Conservation (phyloP, 2,329 filamentous ascomycete genomes). For the Fusarium burgessii region DNA sequence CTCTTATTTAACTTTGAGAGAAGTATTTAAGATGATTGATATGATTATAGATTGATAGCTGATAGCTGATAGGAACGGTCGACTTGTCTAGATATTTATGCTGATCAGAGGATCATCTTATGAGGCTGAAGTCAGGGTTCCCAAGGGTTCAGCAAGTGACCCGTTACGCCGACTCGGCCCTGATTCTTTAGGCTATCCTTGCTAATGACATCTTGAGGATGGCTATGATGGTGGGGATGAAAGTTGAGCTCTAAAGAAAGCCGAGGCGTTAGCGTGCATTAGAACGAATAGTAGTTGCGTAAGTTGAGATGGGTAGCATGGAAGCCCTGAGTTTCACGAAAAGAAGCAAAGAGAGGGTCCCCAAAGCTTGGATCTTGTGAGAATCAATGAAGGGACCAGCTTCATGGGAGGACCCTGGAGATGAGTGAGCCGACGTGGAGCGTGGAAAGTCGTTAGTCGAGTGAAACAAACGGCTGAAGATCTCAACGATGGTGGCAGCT, state of each 20-base stretch:
- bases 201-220: slow-evolving; percentile 42
- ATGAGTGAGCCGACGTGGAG: slow-evolving; percentile 39
- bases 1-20: slow-evolving; percentile 8
- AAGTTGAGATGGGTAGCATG: slow-evolving; percentile 20
- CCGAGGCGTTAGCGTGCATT: slow-evolving; percentile 16
- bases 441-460: slow-evolving; percentile 30
- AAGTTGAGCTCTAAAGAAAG: slow-evolving; percentile 27
- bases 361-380: slow-evolving; percentile 38
- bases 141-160: slow-evolving; percentile 11
- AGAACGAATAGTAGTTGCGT: slow-evolving; percentile 5
- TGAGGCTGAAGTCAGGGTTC: slow-evolving; percentile 24
- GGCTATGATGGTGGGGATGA: slow-evolving; percentile 35
- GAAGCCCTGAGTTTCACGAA: slow-evolving; percentile 15
- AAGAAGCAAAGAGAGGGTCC: slow-evolving; percentile 26
- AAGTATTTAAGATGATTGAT: slow-evolving; percentile 6
- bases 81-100: slow-evolving; percentile 42
- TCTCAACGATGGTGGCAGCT: slow-evolving; percentile 39
- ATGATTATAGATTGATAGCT: slow-evolving; percentile 2
- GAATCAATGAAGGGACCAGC: slow-evolving; percentile 27
- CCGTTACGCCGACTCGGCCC: slow-evolving; percentile 32
- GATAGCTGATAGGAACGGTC: background rate
- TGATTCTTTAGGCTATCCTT: slow-evolving; percentile 39
- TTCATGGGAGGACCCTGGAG: slow-evolving; percentile 45
- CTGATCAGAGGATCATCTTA: background rate
- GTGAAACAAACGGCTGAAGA: slow-evolving; percentile 20